phyloP scores from a whole-genome alignment of 192 early-diverging fungal genomes.

The Entomortierella parvispora region DNA sequence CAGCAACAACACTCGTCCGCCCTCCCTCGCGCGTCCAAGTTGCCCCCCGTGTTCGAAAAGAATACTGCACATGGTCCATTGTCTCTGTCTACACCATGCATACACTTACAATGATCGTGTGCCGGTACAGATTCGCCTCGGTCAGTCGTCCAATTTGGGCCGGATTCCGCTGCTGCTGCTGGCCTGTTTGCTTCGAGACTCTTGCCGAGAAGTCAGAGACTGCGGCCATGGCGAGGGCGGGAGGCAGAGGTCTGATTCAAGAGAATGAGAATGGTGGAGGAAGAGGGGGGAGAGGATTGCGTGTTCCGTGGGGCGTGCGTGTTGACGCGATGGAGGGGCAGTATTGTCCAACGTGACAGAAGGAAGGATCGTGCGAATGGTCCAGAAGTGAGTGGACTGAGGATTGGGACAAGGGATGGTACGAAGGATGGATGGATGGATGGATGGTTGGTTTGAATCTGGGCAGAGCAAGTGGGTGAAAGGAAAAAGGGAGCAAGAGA shows the following conservation, averaged over 20 bases:
- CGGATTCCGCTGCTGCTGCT: constrained; percentile 9
- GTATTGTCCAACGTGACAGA: too few relatives aligned
- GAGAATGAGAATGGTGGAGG: neutral
- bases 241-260: neutral
- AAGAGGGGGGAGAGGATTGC: neutral
- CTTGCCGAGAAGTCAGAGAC: constrained; percentile 44
- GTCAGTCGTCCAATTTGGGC: constrained; percentile 16
- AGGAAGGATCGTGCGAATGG: neutral
- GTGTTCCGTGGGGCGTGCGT: neutral
- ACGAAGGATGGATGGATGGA: neutral
- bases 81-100: too few relatives aligned
- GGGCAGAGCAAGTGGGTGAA: neutral
- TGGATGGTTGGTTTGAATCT: neutral
- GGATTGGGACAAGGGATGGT: neutral
- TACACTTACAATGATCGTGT: constrained; percentile 37
- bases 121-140: constrained; percentile 42
- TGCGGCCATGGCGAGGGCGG: constrained; percentile 9
- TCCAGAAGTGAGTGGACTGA: neutral
- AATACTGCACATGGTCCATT: too few relatives aligned
- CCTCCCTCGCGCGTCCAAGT: too few relatives aligned
- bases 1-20: too few relatives aligned
- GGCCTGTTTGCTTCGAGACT: constrained; percentile 30
- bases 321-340: too few relatives aligned
- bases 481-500: neutral
- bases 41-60: too few relatives aligned